Percentiles rank a stretch among this genome's conserved stretches.
Evolutionary conservation across 2,329 filamentous ascomycete genomes (phyloP).

Genomic region (Verticillium klebahnii): DNA sequence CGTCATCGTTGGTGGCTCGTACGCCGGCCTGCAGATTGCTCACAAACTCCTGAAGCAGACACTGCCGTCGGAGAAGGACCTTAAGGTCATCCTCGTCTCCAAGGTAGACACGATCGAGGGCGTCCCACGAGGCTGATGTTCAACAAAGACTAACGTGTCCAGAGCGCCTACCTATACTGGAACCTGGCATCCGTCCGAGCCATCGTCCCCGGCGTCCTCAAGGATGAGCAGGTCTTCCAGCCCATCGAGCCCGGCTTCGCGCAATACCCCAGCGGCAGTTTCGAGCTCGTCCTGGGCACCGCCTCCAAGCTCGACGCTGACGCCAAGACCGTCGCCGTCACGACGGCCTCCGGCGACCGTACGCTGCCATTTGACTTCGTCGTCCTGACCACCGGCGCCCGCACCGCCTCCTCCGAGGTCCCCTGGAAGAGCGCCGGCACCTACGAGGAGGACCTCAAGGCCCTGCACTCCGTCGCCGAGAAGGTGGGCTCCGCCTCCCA

Average conservation of each 20-base stretch:
- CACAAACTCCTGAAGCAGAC: constrained; percentile 52
- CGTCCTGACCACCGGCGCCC: constrained; percentile 52
- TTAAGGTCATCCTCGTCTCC: constrained; percentile 52
- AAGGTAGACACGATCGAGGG: constrained; percentile 32
- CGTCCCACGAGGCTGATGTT: not conserved
- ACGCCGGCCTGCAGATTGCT: constrained; percentile 47
- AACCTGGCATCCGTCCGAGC: constrained; percentile 52
- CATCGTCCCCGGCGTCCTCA: constrained; percentile 44
- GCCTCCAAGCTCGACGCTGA: constrained; percentile 35
- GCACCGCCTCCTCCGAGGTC: constrained; percentile 29
- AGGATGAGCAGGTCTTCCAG: constrained; percentile 44
- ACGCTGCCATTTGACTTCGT: constrained; percentile 47
- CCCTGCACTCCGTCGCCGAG: constrained; percentile 34
- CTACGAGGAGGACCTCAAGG: constrained; percentile 36
- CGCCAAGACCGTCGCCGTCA: constrained; percentile 37
- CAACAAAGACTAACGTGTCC: not conserved
- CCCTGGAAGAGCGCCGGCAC: constrained; percentile 50
- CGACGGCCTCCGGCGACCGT: constrained; percentile 19
- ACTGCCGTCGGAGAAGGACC: constrained; percentile 33
- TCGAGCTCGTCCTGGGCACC: constrained; percentile 47
- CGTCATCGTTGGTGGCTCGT: constrained; percentile 50
- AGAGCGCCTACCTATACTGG: constrained; percentile 57
- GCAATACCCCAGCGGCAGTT: constrained; percentile 42
- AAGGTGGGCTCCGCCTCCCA: constrained; percentile 40
- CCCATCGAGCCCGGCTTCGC: constrained; percentile 44